Evolutionary conservation across 441 rosid species (phyloP).

Genomic region (Daphne laureola): DNA sequence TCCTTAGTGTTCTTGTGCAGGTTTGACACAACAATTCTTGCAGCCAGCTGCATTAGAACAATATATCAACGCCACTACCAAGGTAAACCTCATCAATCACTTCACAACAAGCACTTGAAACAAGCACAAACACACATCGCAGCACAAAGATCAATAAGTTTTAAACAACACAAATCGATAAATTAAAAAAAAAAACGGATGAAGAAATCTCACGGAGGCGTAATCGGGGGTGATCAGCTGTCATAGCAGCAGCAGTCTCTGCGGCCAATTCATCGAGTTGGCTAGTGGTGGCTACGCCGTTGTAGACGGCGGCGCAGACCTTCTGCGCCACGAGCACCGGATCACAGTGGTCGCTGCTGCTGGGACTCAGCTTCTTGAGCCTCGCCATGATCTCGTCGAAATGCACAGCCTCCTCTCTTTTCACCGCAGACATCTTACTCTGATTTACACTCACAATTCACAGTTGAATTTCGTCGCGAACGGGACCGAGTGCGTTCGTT

Average conservation of each 20-base stretch:
- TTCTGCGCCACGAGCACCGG: conserved; percentile 92
- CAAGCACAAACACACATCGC: neutral
- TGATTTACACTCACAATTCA: too few species aligned
- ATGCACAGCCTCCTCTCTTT: too few species aligned
- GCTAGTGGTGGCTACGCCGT: conserved; percentile 79
- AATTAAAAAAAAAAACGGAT: too few species aligned
- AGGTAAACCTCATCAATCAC: neutral
- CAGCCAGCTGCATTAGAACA: conserved; percentile 58
- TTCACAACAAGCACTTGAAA: conserved; percentile 1
- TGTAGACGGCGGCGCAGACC: conserved; percentile 92
- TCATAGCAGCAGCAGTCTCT: conserved; percentile 96
- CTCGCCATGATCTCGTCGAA: too few species aligned
- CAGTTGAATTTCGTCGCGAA: too few species aligned
- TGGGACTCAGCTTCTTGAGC: too few species aligned
- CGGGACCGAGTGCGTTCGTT: too few species aligned
- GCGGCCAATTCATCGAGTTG: conserved; percentile 98
- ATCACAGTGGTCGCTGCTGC: conserved; percentile 66
- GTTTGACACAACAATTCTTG: conserved; percentile 85
- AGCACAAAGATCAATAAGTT: too few species aligned
- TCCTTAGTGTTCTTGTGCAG: conserved; percentile 84
- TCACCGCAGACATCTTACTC: too few species aligned
- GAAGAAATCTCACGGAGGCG: conserved; percentile 50
- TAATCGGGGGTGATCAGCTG: conserved; percentile 85
- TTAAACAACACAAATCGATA: too few species aligned
- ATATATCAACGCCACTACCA: neutral